phyloP scores from a whole-genome alignment of 148 eudicot species.

The Amaranthus hypochondriacus region DNA sequence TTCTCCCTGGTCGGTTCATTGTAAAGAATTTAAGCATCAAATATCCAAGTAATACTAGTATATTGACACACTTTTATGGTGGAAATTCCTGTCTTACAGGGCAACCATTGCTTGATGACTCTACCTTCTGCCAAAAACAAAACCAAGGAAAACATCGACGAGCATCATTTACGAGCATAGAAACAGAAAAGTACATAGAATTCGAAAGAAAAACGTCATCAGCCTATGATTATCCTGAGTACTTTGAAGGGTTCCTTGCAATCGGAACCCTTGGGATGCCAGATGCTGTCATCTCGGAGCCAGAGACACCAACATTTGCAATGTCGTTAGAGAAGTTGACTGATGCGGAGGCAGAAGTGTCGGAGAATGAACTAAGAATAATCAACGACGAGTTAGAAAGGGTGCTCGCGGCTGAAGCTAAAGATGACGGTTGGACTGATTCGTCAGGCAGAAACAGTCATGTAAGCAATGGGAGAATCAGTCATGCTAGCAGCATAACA shows the following conservation, averaged over 20 bases:
- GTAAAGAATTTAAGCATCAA: background rate
- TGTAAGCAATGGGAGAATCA: conserved; percentile 64
- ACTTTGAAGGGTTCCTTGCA: conserved; percentile 84
- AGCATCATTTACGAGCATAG: conserved; percentile 54
- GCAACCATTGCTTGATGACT: conserved; percentile 49
- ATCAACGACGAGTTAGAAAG: conserved; percentile 79
- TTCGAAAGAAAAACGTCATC: conserved; percentile 45
- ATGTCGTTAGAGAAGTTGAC: conserved; percentile 58
- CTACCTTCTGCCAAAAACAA: conserved; percentile 43
- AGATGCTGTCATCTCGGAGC: conserved; percentile 39
- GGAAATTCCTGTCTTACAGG: conserved; percentile 37
- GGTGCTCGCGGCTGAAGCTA: conserved; percentile 62
- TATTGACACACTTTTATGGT: background rate
- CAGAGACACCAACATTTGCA: conserved; percentile 74
- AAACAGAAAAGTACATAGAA: conserved; percentile 37
- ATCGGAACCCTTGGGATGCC: conserved; percentile 85
- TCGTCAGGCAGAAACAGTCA: conserved; percentile 75
- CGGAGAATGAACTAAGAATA: conserved; percentile 62
- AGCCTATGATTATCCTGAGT: conserved; percentile 40
- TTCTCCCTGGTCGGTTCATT: too few relatives aligned
- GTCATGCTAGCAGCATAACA: conserved; percentile 66
- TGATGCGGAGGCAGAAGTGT: conserved; percentile 58
- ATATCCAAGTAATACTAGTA: background rate
- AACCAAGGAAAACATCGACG: conserved; percentile 33
- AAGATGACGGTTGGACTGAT: conserved; percentile 47